Evolutionary conservation across 2,329 filamentous ascomycete species (phyloP).

Genomic region (Chaetomiaceae sp.): DNA sequence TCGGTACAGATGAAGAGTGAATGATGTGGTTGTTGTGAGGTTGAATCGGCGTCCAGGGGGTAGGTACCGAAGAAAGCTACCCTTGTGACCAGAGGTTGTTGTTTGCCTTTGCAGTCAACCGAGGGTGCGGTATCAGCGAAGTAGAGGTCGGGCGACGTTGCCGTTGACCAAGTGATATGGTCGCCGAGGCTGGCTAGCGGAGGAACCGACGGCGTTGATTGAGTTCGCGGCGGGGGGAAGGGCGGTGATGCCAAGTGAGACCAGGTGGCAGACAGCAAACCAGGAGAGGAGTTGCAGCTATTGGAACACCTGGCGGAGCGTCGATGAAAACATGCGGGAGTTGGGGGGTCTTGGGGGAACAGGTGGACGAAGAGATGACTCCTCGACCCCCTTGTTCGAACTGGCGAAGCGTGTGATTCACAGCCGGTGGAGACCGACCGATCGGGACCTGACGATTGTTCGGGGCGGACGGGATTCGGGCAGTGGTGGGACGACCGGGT

Average conservation of each 20-base stretch:
- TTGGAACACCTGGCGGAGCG: slow-evolving; percentile 37
- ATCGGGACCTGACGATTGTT: slow-evolving; percentile 19
- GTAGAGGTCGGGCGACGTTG: not conserved
- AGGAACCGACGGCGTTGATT: too few species aligned
- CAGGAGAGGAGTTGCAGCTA: slow-evolving; percentile 32
- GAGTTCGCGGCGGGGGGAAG: too few species aligned
- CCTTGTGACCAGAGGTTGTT: not conserved
- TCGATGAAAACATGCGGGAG: slow-evolving; percentile 40
- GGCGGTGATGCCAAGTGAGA: slow-evolving; percentile 21
- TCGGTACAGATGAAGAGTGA: slow-evolving; percentile 32
- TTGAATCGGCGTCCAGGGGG: slow-evolving; percentile 2
- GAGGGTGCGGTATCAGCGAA: not conserved
- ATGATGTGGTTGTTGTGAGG: slow-evolving; percentile 22
- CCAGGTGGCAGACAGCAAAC: slow-evolving; percentile 33
- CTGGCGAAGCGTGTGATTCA: slow-evolving; percentile 28
- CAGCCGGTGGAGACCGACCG: slow-evolving; percentile 23
- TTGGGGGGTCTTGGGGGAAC: slow-evolving; percentile 36
- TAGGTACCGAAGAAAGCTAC: not conserved
- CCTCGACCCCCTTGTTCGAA: slow-evolving; percentile 38
- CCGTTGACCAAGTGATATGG: slow-evolving; percentile 5
- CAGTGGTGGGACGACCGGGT: slow-evolving; percentile 20
- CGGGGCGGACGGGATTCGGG: slow-evolving; percentile 14
- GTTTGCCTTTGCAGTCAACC: not conserved
- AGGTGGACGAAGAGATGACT: slow-evolving; percentile 47
- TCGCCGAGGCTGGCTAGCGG: not conserved